phyloP scores from a whole-genome alignment of 805 yeast genomes.

The Starmerella apicola region DNA sequence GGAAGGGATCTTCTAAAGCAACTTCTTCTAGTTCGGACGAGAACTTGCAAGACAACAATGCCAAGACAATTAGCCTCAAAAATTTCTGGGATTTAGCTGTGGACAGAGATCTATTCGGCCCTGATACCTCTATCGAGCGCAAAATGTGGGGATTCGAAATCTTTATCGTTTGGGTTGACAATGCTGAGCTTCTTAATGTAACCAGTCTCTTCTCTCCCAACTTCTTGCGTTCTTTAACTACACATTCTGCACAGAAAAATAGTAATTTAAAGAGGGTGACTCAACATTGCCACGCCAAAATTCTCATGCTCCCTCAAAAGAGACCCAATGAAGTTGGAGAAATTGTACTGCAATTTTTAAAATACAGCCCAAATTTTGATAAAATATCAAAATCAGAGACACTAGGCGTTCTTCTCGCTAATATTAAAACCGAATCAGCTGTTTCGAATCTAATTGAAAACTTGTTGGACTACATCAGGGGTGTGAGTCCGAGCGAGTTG shows the following conservation, averaged over 20 bases:
- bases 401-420: constrained; percentile 33
- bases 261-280: constrained; percentile 60
- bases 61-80: constrained; percentile 28
- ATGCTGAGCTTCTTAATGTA: constrained; percentile 20
- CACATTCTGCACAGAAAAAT: constrained; percentile 57
- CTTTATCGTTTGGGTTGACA: constrained; percentile 38
- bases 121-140: constrained; percentile 69
- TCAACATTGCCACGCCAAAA: constrained; percentile 33
- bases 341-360: constrained; percentile 11
- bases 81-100: constrained; percentile 74
- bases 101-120: constrained; percentile 69
- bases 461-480: constrained; percentile 14
- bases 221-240: constrained; percentile 43
- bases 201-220: constrained; percentile 22
- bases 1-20: constrained; percentile 28
- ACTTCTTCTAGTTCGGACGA: constrained; percentile 5
- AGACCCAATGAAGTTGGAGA: constrained; percentile 7
- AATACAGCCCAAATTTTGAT: constrained; percentile 49
- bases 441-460: constrained; percentile 21
- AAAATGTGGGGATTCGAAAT: constrained; percentile 79
- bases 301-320: constrained; percentile 10
- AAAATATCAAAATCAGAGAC: constrained; percentile 62
- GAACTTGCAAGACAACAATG: constrained; percentile 15
- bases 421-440: constrained; percentile 7
- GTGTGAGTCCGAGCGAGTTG: constrained; percentile 13